Percentiles rank a stretch among this genome's conserved stretches.
Conservation (phyloP, 2,329 filamentous ascomycete species). For the Alternaria sp. region DNA sequence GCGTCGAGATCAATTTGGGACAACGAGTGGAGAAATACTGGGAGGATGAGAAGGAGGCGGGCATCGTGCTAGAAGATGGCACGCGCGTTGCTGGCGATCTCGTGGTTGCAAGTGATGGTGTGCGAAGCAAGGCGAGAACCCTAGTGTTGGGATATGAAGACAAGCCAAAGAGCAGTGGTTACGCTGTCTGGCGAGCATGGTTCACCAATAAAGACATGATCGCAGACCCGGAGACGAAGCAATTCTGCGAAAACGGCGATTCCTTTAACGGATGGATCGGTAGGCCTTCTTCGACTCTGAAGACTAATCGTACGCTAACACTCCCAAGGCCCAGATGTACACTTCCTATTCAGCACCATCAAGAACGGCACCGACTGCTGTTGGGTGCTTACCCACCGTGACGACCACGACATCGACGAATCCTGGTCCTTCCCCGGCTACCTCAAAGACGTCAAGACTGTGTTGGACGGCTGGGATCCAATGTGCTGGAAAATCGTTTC, state of each 20-base stretch:
- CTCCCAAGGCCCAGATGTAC: conserved; percentile 42
- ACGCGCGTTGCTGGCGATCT: conserved; percentile 57
- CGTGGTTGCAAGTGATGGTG: conserved; percentile 60
- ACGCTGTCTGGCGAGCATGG: conserved; percentile 61
- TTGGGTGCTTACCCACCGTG: conserved; percentile 46
- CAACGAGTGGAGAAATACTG: conserved; percentile 61
- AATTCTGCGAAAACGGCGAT: conserved; percentile 48
- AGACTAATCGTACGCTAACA: not conserved
- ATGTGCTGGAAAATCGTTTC: conserved; percentile 45
- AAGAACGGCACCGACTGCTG: conserved; percentile 47
- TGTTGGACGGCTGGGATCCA: conserved; percentile 43
- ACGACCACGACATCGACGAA: conserved; percentile 45
- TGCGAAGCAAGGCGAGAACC: conserved; percentile 58
- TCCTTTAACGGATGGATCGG: conserved; percentile 49
- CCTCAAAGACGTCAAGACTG: conserved; percentile 40
- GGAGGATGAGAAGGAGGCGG: conserved; percentile 59
- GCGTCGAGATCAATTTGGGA: conserved; percentile 63
- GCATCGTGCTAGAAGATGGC: conserved; percentile 59
- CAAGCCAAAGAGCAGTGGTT: conserved; percentile 60
- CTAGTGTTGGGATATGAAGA: conserved; percentile 61
- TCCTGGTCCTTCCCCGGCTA: conserved; percentile 46
- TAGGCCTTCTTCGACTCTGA: not conserved
- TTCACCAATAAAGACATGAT: conserved; percentile 48
- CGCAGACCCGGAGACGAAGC: conserved; percentile 44
- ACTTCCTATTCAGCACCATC: conserved; percentile 48